Conservation (phyloP, 1,139 yeast genomes). For the Yamadazyma trypodendri region DNA sequence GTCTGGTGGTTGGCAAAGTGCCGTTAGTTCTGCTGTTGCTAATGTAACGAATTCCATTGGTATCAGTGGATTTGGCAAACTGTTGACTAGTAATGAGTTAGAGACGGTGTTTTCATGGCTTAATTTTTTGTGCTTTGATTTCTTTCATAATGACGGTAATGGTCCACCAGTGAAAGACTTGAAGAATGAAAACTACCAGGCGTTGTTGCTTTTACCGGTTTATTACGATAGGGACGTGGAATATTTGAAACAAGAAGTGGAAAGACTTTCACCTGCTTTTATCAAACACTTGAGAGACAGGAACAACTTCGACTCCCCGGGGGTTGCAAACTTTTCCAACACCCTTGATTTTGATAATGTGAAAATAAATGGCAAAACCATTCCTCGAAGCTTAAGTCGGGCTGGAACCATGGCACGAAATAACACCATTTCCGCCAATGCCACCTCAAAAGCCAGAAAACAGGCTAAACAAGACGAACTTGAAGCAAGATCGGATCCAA, state of each 20-base stretch:
- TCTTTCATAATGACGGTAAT: constrained; percentile 79
- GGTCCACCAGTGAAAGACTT: constrained; percentile 73
- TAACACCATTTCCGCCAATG: constrained; percentile 71
- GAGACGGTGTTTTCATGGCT: constrained; percentile 76
- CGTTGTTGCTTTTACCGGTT: constrained; percentile 61
- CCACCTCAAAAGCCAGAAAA: constrained; percentile 61
- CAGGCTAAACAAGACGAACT: constrained; percentile 50
- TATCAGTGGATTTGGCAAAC: constrained; percentile 51
- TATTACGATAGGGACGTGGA: constrained; percentile 59
- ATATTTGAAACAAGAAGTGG: constrained; percentile 58
- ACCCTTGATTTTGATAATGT: constrained; percentile 7
- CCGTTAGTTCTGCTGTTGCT: constrained; percentile 50
- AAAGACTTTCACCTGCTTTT: constrained; percentile 54
- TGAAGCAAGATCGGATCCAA: constrained; percentile 54
- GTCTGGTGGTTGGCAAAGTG: constrained; percentile 44
- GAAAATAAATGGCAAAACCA: constrained; percentile 4
- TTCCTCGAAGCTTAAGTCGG: constrained; percentile 30
- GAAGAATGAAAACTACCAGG: constrained; percentile 64
- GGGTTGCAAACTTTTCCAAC: background rate
- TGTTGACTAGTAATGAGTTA: constrained; percentile 58
- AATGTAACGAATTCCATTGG: constrained; percentile 45
- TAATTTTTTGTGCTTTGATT: constrained; percentile 60
- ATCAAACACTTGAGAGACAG: constrained; percentile 47
- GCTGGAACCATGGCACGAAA: constrained; percentile 61
- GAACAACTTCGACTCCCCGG: constrained; percentile 28